A percentile compares a stretch with the other conserved stretches of the same genome.
These are phyloP conservation scores for Fraxinus paxiana DNA, from an alignment of 305 asterid genomes.

Conservation along the genomic window DNA sequence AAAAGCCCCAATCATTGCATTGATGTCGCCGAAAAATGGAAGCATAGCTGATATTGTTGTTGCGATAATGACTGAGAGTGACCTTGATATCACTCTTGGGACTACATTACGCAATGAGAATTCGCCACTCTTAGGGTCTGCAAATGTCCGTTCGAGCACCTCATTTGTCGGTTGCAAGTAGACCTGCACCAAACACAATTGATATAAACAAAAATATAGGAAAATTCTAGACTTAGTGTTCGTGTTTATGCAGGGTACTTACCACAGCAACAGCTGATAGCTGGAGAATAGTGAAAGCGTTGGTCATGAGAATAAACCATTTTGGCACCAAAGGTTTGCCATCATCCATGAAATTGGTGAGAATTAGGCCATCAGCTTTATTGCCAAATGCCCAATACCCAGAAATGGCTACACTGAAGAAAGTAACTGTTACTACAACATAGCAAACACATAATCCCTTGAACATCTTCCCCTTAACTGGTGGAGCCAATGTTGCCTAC, in stretches of 20 bases:
- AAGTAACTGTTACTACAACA: slow-evolving; percentile 47
- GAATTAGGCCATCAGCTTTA: slow-evolving; percentile 50
- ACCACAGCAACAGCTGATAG: slow-evolving; percentile 88
- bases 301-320: slow-evolving; percentile 65
- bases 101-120: slow-evolving; percentile 64
- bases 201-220: not conserved
- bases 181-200: slow-evolving; percentile 38
- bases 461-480: slow-evolving; percentile 87
- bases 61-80: slow-evolving; percentile 56
- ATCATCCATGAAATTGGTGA: slow-evolving; percentile 56
- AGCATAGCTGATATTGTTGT: slow-evolving; percentile 86
- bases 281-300: slow-evolving; percentile 71
- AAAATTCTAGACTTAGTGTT: not conserved
- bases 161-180: slow-evolving; percentile 93
- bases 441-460: slow-evolving; percentile 83
- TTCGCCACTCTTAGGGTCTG: slow-evolving; percentile 54
- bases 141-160: slow-evolving; percentile 61
- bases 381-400: slow-evolving; percentile 96
- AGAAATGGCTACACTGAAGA: slow-evolving; percentile 79
- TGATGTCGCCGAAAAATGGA: slow-evolving; percentile 86
- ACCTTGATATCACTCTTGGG: slow-evolving; percentile 64
- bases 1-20: slow-evolving; percentile 74
- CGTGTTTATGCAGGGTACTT: slow-evolving; percentile 1
- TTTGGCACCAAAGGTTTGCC: slow-evolving; percentile 63
- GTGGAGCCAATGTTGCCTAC: slow-evolving; percentile 84